Base-by-base conservation (phyloP, 2,329 filamentous ascomycete species). In the Lasiodiplodia citricola region DNA sequence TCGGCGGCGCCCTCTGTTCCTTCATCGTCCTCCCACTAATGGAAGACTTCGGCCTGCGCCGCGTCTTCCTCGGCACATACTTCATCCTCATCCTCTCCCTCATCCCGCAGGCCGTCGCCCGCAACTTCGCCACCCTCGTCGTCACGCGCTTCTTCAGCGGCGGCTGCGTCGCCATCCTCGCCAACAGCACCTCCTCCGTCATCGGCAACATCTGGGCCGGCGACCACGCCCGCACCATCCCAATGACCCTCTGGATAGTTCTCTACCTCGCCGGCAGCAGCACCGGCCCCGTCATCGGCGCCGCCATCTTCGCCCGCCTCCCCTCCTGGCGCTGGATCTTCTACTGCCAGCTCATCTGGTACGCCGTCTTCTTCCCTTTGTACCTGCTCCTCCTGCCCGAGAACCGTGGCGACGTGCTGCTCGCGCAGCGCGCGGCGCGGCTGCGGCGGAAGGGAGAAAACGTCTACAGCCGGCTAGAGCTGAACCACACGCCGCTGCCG, bases 361-460 rank as follows among this genome's bases (percentile, higher is more conserved):
- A 85, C 54, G 81, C 78, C 23, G 78, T 78, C 3, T 72, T 84
- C 1, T 75, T 84, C 8, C 79, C 79, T 0, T 41, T 84, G 16
- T 78, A 80, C 70, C 69, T 77, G 51, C 72, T 82, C 55, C 75
- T 78, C 8, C 74, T 87, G 10, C 78, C 78, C 2, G 85, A 87
- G 71, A 83, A 82, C n/a, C 79, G 85, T 18, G 78, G 77, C 1
- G 78, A 80, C 25, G 81, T 85, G 6, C 81, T 87, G n/a, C 78
- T 86, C 3, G 73, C 77, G 23, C 74, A 73, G 11, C 78, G 77
- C 35, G 81, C 82, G 2, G 74, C 69, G 31, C 66, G 67, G 11
- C 71, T 83, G 14, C 78, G 80, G 14, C 71, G 73, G 1, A 55
- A 23, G 1, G 66, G 47, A 2, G 31, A 70, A 47, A 60, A 72